Evolutionary conservation across 2,329 filamentous ascomycete genomes (phyloP).

Genomic region (Nigrospora oryzae): DNA sequence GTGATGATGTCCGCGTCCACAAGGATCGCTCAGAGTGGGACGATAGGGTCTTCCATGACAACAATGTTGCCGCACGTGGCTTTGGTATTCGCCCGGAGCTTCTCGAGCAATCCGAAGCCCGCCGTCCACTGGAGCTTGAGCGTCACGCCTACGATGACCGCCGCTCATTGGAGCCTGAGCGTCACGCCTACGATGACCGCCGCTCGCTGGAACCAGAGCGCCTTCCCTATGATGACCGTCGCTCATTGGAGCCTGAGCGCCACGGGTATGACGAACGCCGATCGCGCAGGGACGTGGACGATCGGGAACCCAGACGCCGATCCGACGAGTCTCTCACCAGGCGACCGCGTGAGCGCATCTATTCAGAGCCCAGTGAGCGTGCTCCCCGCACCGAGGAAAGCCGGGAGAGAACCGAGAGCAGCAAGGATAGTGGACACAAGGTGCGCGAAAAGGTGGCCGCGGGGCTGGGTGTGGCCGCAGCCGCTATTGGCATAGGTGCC

Average conservation of each 20-base stretch:
- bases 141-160: slow-evolving; percentile 30
- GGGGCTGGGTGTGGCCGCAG: slow-evolving; percentile 39
- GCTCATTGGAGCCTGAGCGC: slow-evolving; percentile 18
- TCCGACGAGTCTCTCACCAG: slow-evolving; percentile 19
- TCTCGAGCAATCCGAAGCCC: slow-evolving; percentile 19
- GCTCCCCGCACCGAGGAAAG: slow-evolving; percentile 15
- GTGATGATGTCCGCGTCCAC: slow-evolving; percentile 36
- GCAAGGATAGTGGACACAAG: slow-evolving; percentile 23
- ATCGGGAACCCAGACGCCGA: slow-evolving; percentile 16
- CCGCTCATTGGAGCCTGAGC: slow-evolving; percentile 16
- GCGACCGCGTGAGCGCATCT: slow-evolving; percentile 12
- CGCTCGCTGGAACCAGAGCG: slow-evolving; percentile 19
- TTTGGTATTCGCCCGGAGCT: slow-evolving; percentile 42
- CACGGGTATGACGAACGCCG: slow-evolving; percentile 32
- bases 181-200: slow-evolving; percentile 10
- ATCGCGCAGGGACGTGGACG: slow-evolving; percentile 24
- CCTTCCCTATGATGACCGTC: slow-evolving; percentile 20
- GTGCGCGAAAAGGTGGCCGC: slow-evolving; percentile 38
- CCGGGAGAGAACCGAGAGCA: too few relatives aligned
- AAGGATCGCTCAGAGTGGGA: slow-evolving; percentile 31
- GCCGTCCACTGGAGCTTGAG: slow-evolving; percentile 18
- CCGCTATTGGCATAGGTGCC: slow-evolving; percentile 34
- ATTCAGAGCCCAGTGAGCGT: slow-evolving; percentile 9
- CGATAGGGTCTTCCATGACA: slow-evolving; percentile 37
- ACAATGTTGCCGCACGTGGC: slow-evolving; percentile 35